phyloP scores from a whole-genome alignment of 805 yeast genomes.

The Wickerhamiella dianesei region DNA sequence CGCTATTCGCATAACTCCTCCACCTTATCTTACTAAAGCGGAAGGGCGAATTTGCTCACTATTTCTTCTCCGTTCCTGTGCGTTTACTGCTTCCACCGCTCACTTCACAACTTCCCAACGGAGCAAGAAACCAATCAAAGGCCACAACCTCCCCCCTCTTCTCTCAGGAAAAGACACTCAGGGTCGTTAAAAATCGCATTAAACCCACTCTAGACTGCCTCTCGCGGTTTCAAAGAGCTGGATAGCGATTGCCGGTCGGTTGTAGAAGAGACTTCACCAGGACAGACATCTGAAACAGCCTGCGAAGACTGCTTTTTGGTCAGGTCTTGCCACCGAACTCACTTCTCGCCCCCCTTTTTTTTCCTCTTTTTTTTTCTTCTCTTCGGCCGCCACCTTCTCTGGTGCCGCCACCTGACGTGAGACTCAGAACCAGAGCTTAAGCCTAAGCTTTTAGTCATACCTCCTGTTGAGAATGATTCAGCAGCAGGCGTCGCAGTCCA shows the following conservation, averaged over 20 bases:
- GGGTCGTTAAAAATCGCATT: neutral
- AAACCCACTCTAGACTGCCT: neutral
- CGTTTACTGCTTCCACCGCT: neutral
- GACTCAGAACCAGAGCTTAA: too few species aligned
- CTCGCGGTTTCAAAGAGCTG: neutral
- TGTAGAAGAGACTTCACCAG: neutral
- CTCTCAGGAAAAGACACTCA: neutral
- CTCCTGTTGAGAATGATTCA: neutral
- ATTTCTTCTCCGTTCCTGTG: neutral
- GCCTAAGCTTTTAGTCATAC: too few species aligned
- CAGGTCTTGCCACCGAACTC: neutral
- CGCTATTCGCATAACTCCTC: too few species aligned
- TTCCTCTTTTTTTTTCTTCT: neutral
- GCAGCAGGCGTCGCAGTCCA: neutral
- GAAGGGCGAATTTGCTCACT: neutral
- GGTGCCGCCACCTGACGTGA: too few species aligned
- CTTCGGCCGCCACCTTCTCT: neutral
- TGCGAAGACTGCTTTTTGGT: neutral
- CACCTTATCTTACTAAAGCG: neutral
- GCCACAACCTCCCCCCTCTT: neutral
- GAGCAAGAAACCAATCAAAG: neutral
- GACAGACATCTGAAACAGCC: neutral
- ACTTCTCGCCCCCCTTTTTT: neutral
- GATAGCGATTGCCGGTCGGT: neutral
- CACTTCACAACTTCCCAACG: neutral